A percentile compares a stretch with the other conserved stretches of the same genome.
Evolutionary conservation across 345 rosid genomes (phyloP).

Genomic region (Murraya koenigii): DNA sequence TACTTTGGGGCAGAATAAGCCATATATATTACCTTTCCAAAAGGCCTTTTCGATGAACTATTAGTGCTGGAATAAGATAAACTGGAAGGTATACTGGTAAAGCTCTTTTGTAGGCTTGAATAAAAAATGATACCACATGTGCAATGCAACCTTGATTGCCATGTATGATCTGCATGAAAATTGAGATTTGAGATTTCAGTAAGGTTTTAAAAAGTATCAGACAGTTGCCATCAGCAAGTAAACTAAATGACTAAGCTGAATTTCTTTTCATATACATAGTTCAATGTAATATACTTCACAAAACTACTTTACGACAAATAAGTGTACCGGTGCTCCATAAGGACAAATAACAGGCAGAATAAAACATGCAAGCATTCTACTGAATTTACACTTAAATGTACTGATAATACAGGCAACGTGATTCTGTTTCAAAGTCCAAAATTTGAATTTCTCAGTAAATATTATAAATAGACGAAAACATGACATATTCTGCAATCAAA

Average conservation of each 20-base stretch:
- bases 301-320: background rate
- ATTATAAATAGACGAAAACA: background rate
- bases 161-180: constrained; percentile 72
- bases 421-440: background rate
- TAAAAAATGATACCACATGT: constrained; percentile 62
- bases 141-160: constrained; percentile 74
- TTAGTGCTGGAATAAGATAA: constrained; percentile 81
- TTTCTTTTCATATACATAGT: background rate
- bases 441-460: background rate
- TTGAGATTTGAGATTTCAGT: constrained; percentile 12
- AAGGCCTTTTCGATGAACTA: constrained; percentile 90
- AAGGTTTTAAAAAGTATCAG: constrained; percentile 1
- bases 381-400: background rate
- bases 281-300: background rate
- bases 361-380: background rate
- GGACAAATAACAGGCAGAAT: background rate
- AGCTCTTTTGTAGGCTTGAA: constrained; percentile 85
- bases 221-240: background rate
- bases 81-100: constrained; percentile 91
- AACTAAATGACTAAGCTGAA: constrained; percentile 4
- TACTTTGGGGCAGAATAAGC: background rate
- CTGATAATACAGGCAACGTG: background rate
- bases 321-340: background rate
- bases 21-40: constrained; percentile 50
- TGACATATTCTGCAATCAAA: background rate